Conservation (phyloP, 2,329 filamentous ascomycete genomes). For the Pleochaeta shiraiana region DNA sequence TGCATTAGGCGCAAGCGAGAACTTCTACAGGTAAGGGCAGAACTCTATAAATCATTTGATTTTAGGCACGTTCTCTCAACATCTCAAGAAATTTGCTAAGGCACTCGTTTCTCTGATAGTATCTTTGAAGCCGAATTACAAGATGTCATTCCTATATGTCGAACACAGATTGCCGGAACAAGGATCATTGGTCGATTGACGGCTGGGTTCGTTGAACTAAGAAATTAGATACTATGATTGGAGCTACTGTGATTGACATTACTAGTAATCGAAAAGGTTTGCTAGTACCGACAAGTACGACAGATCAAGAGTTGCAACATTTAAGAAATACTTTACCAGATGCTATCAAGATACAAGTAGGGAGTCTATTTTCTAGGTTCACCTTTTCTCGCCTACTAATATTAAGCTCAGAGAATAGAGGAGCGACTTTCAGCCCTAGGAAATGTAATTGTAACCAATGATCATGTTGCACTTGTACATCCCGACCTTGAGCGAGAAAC, state of each 20-base stretch:
- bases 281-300: slow-evolving; percentile 85
- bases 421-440: slow-evolving; percentile 88
- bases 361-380: neutral
- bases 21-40: slow-evolving; percentile 65
- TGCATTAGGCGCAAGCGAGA: slow-evolving; percentile 86
- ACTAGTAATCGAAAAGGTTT: slow-evolving; percentile 82
- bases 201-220: slow-evolving; percentile 43
- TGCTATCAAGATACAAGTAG: slow-evolving; percentile 53
- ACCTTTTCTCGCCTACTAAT: neutral
- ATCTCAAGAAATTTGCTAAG: no score
- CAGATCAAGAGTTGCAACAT: slow-evolving; percentile 96
- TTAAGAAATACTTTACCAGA: slow-evolving; percentile 89
- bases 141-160: slow-evolving; percentile 92
- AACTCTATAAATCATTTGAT: no score
- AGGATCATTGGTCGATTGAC: slow-evolving; percentile 92
- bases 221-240: no score
- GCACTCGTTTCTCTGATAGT: no score
- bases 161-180: slow-evolving; percentile 90
- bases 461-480: slow-evolving; percentile 91
- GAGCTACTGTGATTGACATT: neutral
- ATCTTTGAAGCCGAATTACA: slow-evolving; percentile 96
- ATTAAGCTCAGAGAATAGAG: slow-evolving; percentile 52
- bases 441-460: slow-evolving; percentile 92
- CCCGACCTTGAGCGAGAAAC: slow-evolving; percentile 95
- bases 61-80: no score